These are phyloP conservation scores for Populus hybrid DNA, from an alignment of 441 rosid species.

Conservation along the genomic window DNA sequence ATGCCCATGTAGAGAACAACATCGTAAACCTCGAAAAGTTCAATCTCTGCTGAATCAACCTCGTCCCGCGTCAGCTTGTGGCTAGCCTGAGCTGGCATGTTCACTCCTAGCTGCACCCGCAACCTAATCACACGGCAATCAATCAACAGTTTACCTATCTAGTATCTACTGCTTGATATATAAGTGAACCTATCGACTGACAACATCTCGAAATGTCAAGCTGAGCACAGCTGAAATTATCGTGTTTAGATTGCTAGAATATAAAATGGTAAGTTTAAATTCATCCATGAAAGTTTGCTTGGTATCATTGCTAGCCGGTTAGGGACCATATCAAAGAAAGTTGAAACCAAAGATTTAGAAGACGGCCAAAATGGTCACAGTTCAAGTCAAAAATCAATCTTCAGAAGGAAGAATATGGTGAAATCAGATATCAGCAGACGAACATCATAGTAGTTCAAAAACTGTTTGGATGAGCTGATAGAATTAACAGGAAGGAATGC, in stretches of 20 bases:
- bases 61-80: conserved; percentile 45
- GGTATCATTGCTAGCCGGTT: background rate
- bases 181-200: background rate
- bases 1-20: conserved; percentile 97
- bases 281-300: background rate
- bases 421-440: background rate
- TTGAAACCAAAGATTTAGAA: background rate
- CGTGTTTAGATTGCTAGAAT: background rate
- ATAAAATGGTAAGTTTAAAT: background rate
- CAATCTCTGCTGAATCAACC: conserved; percentile 47
- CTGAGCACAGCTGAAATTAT: background rate
- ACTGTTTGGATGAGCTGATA: background rate
- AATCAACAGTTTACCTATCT: background rate
- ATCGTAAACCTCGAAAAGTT: conserved; percentile 77
- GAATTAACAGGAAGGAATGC: background rate
- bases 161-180: background rate
- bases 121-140: conserved; percentile 43
- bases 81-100: conserved; percentile 95
- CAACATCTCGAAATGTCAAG: background rate
- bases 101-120: conserved; percentile 90
- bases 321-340: background rate
- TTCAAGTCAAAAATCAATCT: background rate
- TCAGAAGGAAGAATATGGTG: background rate
- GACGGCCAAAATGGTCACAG: background rate
- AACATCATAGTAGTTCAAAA: background rate